Evolutionary conservation across 2,329 filamentous ascomycete genomes (phyloP), one percentile per base, ranked within the genome.

Genomic region (Ceratocystis cacaofunesta): DNA sequence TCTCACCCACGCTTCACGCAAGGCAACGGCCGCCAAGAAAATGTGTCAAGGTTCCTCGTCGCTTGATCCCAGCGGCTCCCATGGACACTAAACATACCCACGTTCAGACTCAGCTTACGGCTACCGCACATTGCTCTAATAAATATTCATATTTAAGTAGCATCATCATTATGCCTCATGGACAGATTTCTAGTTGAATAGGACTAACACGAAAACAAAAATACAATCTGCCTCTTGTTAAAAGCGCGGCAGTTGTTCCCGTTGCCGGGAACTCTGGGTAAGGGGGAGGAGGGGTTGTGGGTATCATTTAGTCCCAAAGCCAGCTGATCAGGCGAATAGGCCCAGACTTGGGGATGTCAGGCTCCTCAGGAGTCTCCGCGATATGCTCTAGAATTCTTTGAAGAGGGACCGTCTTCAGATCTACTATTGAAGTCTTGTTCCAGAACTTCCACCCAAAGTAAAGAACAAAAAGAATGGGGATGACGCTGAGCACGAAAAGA

Each of bases 401-500:
- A 0, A 86, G 72, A 0, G 82, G 80, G 46, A 86, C 79, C 3
- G 78, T 75, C 10, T 76, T 73, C 3, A 85, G 72, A 0, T 78
- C 72, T 6, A 82, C 74, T 8, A 83, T 71, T 65, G 80, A 81
- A 0, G 86, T 86, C 69, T 82, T 80, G 71, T 86, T 87, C 71
- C 81, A 75, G 44, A 85, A 72, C 73, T 90, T 89, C 82, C 85
- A 89, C 58, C 82, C 78, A 12, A 80, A 68, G 70, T 81, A 89
- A 7, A 82, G 80, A 7, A 71, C 72, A 0, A 81, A 69, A 0
- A 86, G 82, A 7, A 86, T 77, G 0, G 83, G 81, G 41, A 86
- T 84, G 66, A 85, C 82, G 64, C 83, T 84, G 62, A 28, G 15
- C 32, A 36, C 32, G 3, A 48, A 66, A 46, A 48, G 67, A 66